Percentiles rank a stretch among this genome's conserved stretches.
Evolutionary conservation across 805 yeast species (phyloP).

Genomic region (Myxozyma mucilagina): DNA sequence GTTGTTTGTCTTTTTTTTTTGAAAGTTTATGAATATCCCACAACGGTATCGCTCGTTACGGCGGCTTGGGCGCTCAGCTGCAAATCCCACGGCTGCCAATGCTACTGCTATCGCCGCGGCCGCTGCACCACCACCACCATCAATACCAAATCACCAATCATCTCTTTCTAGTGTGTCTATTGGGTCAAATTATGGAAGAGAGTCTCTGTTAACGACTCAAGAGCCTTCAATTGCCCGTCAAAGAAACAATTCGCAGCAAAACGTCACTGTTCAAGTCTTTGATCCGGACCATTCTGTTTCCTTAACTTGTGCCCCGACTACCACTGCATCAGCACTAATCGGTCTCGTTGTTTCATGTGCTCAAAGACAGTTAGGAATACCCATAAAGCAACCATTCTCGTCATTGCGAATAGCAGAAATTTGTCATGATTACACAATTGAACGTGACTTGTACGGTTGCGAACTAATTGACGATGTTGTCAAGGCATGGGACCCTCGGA

Average conservation of each 20-base stretch:
- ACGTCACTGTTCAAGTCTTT: constrained; percentile 7
- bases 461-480: constrained; percentile 16
- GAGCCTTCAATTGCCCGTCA: background rate
- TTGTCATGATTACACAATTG: background rate
- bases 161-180: background rate
- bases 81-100: background rate
- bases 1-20: background rate
- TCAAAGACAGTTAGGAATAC: constrained; percentile 1
- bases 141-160: background rate
- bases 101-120: background rate
- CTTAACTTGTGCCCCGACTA: constrained; percentile 2
- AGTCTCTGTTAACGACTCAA: background rate
- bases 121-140: background rate
- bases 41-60: constrained; percentile 25
- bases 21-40: constrained; percentile 15
- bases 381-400: background rate
- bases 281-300: constrained; percentile 4
- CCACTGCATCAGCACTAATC: constrained; percentile 17
- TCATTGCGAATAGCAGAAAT: constrained; percentile 31
- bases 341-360: background rate
- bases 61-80: background rate
- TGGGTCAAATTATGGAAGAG: background rate
- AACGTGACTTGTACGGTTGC: constrained; percentile 14
- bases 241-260: background rate
- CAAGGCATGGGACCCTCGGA: constrained; percentile 12